Conservation (phyloP, 2,329 filamentous ascomycete species). For the Neonectria coccinea region DNA sequence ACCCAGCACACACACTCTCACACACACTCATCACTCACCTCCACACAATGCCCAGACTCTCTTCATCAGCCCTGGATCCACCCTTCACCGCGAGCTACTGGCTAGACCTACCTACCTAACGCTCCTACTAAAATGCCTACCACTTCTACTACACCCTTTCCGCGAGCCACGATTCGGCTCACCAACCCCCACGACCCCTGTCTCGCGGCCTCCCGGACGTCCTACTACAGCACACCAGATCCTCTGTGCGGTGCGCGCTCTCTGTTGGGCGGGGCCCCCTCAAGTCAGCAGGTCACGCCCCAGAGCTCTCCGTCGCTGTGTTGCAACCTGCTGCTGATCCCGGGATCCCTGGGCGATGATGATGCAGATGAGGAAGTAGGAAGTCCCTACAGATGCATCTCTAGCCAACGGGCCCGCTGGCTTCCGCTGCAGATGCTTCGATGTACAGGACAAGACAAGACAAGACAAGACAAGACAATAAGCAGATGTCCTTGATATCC, state of each 20-base stretch:
- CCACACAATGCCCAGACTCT: too few species aligned
- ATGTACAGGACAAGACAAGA: neutral
- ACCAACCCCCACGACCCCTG: neutral
- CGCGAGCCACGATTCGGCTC: conserved; percentile 6
- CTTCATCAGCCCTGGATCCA: conserved; percentile 3
- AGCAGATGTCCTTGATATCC: neutral
- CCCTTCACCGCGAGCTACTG: neutral
- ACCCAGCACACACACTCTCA: neutral
- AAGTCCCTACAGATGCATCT: neutral
- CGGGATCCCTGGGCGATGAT: neutral
- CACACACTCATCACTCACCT: neutral
- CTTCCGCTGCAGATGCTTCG: conserved; percentile 3
- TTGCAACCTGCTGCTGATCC: neutral
- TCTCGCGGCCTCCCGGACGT: neutral
- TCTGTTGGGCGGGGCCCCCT: neutral
- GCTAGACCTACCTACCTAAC: neutral
- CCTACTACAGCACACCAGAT: neutral
- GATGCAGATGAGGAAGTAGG: neutral
- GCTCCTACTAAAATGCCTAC: neutral
- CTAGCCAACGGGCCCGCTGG: neutral
- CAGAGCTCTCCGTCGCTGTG: neutral
- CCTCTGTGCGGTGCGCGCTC: neutral
- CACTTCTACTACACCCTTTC: neutral
- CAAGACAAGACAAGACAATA: too few species aligned
- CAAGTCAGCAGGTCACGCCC: neutral